Evolutionary conservation across 768 basidiomycete genomes (phyloP).

Genomic region (Psilocybe cyanescens): DNA sequence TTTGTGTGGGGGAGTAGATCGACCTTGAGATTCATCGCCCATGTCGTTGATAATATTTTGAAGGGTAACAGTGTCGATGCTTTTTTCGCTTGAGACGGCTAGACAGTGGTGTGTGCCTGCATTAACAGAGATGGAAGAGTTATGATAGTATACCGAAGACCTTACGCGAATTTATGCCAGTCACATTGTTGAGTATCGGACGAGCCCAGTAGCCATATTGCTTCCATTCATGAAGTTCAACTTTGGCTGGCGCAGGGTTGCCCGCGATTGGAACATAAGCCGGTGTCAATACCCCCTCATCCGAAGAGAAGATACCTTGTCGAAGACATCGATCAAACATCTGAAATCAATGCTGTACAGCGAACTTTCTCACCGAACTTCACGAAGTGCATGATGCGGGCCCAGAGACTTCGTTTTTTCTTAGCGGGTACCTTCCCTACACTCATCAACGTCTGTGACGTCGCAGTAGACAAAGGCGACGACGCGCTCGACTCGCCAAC

Average conservation of each 20-base stretch:
- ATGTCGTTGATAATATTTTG: constrained; percentile 36
- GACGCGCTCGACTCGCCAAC: background rate
- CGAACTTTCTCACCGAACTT: constrained; percentile 5
- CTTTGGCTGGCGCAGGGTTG: constrained; percentile 11
- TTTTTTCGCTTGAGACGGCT: constrained; percentile 23
- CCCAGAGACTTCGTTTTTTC: constrained; percentile 15
- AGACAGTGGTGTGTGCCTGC: background rate
- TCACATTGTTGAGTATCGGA: constrained; percentile 42
- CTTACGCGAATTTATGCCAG: constrained; percentile 49
- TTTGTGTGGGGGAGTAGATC: constrained; percentile 34
- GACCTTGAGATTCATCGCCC: constrained; percentile 26
- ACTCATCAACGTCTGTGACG: constrained; percentile 15
- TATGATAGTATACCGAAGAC: constrained; percentile 13
- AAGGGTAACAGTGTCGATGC: constrained; percentile 26
- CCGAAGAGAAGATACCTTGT: constrained; percentile 8
- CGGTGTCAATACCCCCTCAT: constrained; percentile 12
- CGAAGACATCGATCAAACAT: background rate
- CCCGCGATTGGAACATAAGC: constrained; percentile 5
- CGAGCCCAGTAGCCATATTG: constrained; percentile 59
- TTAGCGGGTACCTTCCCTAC: background rate
- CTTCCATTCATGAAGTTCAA: constrained; percentile 48
- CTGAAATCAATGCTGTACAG: background rate
- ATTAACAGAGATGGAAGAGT: background rate
- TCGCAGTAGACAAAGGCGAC: constrained; percentile 10
- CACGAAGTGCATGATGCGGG: constrained; percentile 18